phyloP scores from a whole-genome alignment of 345 rosid genomes.

The Crucihimalaya himalaica region DNA sequence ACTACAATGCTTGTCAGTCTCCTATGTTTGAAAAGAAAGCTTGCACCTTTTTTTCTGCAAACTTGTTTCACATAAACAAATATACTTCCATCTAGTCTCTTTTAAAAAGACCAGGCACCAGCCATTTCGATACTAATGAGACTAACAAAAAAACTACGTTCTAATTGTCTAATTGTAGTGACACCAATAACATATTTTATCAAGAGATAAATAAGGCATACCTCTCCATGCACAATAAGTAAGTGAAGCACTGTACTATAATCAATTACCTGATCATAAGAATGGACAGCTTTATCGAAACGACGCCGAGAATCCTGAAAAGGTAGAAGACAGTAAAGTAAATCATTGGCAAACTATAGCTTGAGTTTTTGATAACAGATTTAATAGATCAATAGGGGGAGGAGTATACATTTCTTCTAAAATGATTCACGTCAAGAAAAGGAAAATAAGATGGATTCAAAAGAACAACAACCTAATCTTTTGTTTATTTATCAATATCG shows the following conservation, averaged over 20 bases:
- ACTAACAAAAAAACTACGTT: background rate
- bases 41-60: background rate
- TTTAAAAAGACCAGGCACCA: background rate
- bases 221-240: background rate
- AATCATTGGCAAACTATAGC: background rate
- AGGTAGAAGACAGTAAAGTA: constrained; percentile 10
- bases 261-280: constrained; percentile 81
- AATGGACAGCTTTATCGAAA: constrained; percentile 57
- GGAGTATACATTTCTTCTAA: background rate
- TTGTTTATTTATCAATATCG: background rate
- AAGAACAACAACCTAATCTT: background rate
- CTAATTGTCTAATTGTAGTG: background rate
- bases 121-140: background rate
- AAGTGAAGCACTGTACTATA: constrained; percentile 6
- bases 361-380: background rate
- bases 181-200: background rate
- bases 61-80: background rate
- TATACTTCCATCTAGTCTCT: background rate
- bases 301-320: constrained; percentile 76
- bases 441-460: constrained; percentile 4
- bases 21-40: background rate
- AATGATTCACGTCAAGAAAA: background rate
- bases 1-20: background rate
- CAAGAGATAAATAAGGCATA: background rate
- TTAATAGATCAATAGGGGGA: background rate